Percentiles rank a stretch among this genome's conserved stretches.
phyloP scores from a whole-genome alignment of 495 filamentous ascomycete species.

The Hyphodiscus hymeniophilus region DNA sequence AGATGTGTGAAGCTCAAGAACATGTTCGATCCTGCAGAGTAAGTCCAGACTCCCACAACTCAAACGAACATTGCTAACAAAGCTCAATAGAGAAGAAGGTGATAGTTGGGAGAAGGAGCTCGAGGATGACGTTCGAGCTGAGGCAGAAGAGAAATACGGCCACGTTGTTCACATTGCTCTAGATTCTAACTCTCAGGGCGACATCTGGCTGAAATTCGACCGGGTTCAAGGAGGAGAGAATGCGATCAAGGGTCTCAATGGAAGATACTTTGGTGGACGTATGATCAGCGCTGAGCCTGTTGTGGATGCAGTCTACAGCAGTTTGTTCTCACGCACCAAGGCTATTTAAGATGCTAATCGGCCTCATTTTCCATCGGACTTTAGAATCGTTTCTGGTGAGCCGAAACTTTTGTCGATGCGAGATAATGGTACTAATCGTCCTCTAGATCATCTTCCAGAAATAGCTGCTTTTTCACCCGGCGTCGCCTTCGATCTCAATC shows the following conservation, averaged over 20 bases:
- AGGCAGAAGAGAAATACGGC: constrained; percentile 95
- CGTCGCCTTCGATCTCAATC: not conserved
- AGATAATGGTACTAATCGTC: not conserved
- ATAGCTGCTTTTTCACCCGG: not conserved
- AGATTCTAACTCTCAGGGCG: constrained; percentile 88
- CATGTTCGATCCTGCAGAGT: constrained; percentile 91
- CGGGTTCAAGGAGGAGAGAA: constrained; percentile 91
- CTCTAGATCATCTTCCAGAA: not conserved
- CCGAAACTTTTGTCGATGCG: not conserved
- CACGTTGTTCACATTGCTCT: constrained; percentile 95
- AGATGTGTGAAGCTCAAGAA: constrained; percentile 90
- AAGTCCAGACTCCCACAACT: constrained; percentile 34
- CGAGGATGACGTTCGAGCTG: constrained; percentile 85
- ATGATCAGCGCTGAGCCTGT: constrained; percentile 91
- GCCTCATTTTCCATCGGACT: constrained; percentile 24
- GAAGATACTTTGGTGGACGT: constrained; percentile 84
- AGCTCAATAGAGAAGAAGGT: constrained; percentile 62
- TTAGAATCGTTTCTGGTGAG: constrained; percentile 20
- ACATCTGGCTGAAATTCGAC: constrained; percentile 98
- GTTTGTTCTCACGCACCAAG: constrained; percentile 84
- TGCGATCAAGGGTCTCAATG: constrained; percentile 94
- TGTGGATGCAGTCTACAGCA: constrained; percentile 97
- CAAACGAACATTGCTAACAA: constrained; percentile 22
- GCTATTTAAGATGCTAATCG: constrained; percentile 52
- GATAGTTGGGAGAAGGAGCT: constrained; percentile 87